These are phyloP conservation scores for Penicillium fuscoglaucum DNA, from an alignment of 2,329 filamentous ascomycete species.

Conservation along the genomic window DNA sequence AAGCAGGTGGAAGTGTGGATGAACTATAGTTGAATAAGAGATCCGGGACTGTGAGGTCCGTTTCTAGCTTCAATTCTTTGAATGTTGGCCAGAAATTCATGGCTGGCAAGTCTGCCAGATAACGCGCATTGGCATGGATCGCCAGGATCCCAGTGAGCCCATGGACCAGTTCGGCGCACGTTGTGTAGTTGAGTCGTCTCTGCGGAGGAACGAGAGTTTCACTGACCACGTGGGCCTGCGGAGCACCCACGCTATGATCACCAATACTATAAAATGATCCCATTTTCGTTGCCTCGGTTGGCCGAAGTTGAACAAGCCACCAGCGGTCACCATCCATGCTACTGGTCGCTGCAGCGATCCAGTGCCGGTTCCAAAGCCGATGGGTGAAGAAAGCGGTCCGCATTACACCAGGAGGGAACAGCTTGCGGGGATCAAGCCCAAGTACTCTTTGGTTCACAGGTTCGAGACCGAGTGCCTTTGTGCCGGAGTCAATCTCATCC, in stretches of 20 bases:
- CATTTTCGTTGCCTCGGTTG: constrained; percentile 17
- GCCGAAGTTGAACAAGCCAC: constrained; percentile 62
- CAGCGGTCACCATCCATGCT: constrained; percentile 73
- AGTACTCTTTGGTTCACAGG: constrained; percentile 37
- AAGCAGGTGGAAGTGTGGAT: constrained; percentile 31
- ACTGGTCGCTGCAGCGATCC: constrained; percentile 71
- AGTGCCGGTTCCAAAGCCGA: constrained; percentile 60
- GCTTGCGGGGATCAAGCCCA: constrained; percentile 53
- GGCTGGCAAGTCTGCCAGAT: constrained; percentile 31
- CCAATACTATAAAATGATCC: constrained; percentile 8
- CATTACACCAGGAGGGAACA: constrained; percentile 64
- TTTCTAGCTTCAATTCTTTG: constrained; percentile 33
- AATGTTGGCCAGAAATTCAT: constrained; percentile 32
- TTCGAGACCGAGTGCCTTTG: constrained; percentile 41
- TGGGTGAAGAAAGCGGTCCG: constrained; percentile 64
- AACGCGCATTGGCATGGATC: constrained; percentile 41
- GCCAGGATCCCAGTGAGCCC: constrained; percentile 39
- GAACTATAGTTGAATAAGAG: constrained; percentile 37
- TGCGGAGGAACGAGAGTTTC: constrained; percentile 26
- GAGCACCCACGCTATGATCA: constrained; percentile 19
- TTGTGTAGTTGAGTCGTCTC: constrained; percentile 26
- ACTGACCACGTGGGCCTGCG: constrained; percentile 34
- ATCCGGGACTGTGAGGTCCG: constrained; percentile 36
- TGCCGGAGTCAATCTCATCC: constrained; percentile 42
- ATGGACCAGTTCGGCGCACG: constrained; percentile 38